Evolutionary conservation across 2,329 filamentous ascomycete genomes (phyloP).

Genomic region (Cercospora sp.): DNA sequence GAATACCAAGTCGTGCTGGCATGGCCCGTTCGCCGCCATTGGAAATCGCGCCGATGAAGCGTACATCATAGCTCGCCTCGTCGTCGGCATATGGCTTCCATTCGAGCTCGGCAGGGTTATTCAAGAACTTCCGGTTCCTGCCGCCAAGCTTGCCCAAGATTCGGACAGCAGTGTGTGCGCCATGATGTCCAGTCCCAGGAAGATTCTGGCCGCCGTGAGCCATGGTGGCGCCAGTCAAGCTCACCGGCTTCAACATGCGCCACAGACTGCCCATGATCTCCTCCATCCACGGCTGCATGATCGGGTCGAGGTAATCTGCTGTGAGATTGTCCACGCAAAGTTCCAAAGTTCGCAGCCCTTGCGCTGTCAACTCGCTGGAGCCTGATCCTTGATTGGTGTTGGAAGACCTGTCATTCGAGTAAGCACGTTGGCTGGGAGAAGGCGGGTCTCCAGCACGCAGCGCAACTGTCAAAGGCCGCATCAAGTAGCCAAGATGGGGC

Average conservation of each 20-base stretch:
- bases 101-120: constrained; percentile 76
- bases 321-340: constrained; percentile 98
- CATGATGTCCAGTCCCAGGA: constrained; percentile 65
- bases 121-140: constrained; percentile 93
- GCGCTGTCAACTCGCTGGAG: constrained; percentile 75
- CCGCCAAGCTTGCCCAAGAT: constrained; percentile 96
- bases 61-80: constrained; percentile 79
- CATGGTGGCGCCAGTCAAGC: constrained; percentile 63
- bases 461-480: constrained; percentile 96
- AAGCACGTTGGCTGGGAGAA: constrained; percentile 38
- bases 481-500: constrained; percentile 92
- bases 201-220: constrained; percentile 23
- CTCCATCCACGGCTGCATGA: constrained; percentile 98
- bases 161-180: constrained; percentile 95
- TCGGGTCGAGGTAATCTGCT: constrained; percentile 94
- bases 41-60: constrained; percentile 83
- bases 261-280: constrained; percentile 97
- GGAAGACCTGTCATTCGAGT: constrained; percentile 28
- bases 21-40: constrained; percentile 71
- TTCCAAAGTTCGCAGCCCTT: constrained; percentile 88
- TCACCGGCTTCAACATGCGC: constrained; percentile 89
- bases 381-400: constrained; percentile 28
- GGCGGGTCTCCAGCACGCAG: constrained; percentile 70
- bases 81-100: constrained; percentile 89
- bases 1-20: constrained; percentile 80